Conservation (phyloP, 495 filamentous ascomycete genomes). For the Penicillium desertorum region DNA sequence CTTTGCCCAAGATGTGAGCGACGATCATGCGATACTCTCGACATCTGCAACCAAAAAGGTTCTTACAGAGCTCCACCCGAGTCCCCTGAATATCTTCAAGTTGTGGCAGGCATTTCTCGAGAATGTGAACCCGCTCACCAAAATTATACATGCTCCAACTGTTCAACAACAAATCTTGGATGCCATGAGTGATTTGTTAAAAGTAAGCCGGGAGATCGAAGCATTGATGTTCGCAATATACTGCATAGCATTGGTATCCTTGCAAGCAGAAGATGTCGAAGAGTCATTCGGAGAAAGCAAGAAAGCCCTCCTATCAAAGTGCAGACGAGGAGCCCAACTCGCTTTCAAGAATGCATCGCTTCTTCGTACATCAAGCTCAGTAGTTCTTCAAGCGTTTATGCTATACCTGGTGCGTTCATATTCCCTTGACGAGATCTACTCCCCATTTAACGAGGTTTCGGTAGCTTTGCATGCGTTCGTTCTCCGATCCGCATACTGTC, state of each 20-base stretch:
- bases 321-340: constrained; percentile 42
- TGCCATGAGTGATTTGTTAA: constrained; percentile 34
- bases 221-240: constrained; percentile 54
- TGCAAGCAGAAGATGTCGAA: constrained; percentile 40
- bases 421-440: not conserved
- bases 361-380: constrained; percentile 43
- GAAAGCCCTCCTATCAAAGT: constrained; percentile 39
- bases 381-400: constrained; percentile 48
- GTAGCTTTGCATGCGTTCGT: constrained; percentile 33
- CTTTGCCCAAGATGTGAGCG: constrained; percentile 20
- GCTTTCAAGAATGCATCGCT: constrained; percentile 50
- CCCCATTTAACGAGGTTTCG: constrained; percentile 6
- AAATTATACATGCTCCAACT: constrained; percentile 68
- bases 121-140: constrained; percentile 67
- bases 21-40: constrained; percentile 28
- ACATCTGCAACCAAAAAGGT: constrained; percentile 13
- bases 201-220: constrained; percentile 39
- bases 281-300: constrained; percentile 44
- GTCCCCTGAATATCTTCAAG: constrained; percentile 64
- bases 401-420: constrained; percentile 39
- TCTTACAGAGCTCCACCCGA: constrained; percentile 56
- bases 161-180: constrained; percentile 46
- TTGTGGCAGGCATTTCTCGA: constrained; percentile 70
- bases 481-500: constrained; percentile 40
- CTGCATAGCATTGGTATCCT: constrained; percentile 40